A percentile compares a stretch with the other conserved stretches of the same genome.
Evolutionary conservation across 2,329 filamentous ascomycete species (phyloP).

Genomic region (Trichoderma harzianum): DNA sequence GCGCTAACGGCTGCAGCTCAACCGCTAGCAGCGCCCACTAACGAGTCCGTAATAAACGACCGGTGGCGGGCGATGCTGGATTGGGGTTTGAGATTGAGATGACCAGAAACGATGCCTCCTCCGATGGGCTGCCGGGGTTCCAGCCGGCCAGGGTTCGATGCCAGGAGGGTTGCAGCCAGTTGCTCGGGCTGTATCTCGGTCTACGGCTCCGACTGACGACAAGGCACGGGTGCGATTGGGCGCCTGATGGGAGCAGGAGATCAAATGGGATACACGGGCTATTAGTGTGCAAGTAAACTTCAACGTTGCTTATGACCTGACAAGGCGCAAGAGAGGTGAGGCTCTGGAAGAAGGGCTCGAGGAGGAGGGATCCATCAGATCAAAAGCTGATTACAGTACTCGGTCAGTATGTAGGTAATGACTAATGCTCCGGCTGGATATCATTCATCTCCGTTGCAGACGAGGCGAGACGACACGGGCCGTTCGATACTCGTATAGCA

Average conservation of each 20-base stretch:
- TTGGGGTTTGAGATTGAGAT: not conserved
- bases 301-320: not conserved
- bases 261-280: not conserved
- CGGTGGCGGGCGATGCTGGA: not conserved
- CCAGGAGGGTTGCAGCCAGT: constrained; percentile 6
- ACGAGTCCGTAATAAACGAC: not conserved
- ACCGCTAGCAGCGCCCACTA: not conserved
- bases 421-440: not conserved
- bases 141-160: constrained; percentile 4
- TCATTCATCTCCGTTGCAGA: not conserved
- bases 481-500: not conserved
- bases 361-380: no score
- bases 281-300: not conserved
- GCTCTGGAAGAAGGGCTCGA: not conserved
- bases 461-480: not conserved
- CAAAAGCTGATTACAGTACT: not conserved
- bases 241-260: not conserved
- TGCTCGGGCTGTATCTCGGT: constrained; percentile 9
- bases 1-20: not conserved
- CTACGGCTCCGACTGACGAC: not conserved
- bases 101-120: not conserved
- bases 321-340: not conserved
- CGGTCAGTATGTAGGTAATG: not conserved
- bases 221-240: not conserved
- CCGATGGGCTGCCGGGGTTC: constrained; percentile 7